Evolutionary conservation across 495 filamentous ascomycete genomes (phyloP), one percentile per base, ranked within the genome.

Genomic region (Podospora appendiculata): DNA sequence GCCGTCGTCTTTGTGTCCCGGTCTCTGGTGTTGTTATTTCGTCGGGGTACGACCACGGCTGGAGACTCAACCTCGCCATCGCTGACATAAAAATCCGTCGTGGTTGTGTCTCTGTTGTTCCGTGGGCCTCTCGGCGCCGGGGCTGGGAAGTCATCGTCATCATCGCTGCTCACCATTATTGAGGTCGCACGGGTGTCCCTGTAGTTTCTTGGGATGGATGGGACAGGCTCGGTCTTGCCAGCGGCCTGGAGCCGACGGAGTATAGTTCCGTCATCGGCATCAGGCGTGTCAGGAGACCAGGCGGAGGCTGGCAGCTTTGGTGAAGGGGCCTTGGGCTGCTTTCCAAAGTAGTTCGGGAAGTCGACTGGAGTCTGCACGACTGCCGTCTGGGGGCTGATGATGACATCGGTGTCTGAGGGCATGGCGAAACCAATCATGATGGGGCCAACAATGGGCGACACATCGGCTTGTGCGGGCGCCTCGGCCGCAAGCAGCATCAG

Each of bases 341-440:
- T 74, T 52, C 52, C 60, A 60, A 61, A 65, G 57, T 56, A 64
- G 52, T 40, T 61, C 51, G 40, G 54, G 17, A 66, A 63, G 34
- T 73, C 70, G 17, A 64, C 45, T 14, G 70, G 69, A 3, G 70
- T 67, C 34, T 73, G 63, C 19, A 75, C 65, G 13, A 65, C 59
- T 14, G 73, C 78, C 2, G 75, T 79, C 32, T 79, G 65, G 6
- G 79, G 76, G 50, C 78, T 82, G 50, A 73, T 69, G 38, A 70
- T 63, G 6, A 75, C 65, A 4, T 84, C 62, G 17, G 82, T 77
- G 33, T 79, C 75, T 7, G 75, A 75, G 10, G 87, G 84, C 33
- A 93, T 78, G 4, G 77, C 78, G 8, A 94, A 78, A 0, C 88
- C 90, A 52, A 95, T 94, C 57, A 88, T 75, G 41, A 95, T 89